phyloP scores from a whole-genome alignment of 306 rosid species.

The Canavalia gladiata region DNA sequence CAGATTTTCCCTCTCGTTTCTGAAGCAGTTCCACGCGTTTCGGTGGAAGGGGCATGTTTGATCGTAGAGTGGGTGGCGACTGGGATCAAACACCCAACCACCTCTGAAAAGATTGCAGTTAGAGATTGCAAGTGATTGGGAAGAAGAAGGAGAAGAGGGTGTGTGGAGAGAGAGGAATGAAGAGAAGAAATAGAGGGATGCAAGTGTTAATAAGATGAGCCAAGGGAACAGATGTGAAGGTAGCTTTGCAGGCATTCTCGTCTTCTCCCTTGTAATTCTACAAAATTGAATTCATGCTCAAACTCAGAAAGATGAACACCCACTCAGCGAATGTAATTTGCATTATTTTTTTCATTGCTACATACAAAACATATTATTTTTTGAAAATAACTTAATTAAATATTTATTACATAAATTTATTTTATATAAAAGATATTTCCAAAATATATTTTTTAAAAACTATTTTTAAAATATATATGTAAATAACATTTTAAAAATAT shows the following conservation, averaged over 20 bases:
- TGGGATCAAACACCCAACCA: constrained; percentile 71
- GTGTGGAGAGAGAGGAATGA: constrained; percentile 55
- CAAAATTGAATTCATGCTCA: background rate
- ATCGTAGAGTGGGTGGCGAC: constrained; percentile 71
- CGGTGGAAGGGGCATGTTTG: constrained; percentile 87
- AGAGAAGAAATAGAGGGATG: constrained; percentile 61
- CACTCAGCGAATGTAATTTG: background rate
- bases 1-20: constrained; percentile 77
- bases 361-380: too few relatives aligned
- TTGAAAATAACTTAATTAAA: too few relatives aligned
- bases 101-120: constrained; percentile 71
- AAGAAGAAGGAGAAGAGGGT: constrained; percentile 41
- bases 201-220: constrained; percentile 65
- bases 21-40: constrained; percentile 90
- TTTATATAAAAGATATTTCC: too few relatives aligned
- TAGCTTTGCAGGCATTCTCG: constrained; percentile 69
- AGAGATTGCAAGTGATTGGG: constrained; percentile 41
- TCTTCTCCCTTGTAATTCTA: background rate
- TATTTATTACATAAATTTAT: too few relatives aligned
- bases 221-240: constrained; percentile 66
- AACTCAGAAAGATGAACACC: background rate
- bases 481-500: too few relatives aligned
- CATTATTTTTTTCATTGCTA: too few relatives aligned
- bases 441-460: too few relatives aligned
- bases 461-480: too few relatives aligned